These are phyloP conservation scores for Nicotiana paniculata DNA, from an alignment of 257 asterid species.

Conservation along the genomic window DNA sequence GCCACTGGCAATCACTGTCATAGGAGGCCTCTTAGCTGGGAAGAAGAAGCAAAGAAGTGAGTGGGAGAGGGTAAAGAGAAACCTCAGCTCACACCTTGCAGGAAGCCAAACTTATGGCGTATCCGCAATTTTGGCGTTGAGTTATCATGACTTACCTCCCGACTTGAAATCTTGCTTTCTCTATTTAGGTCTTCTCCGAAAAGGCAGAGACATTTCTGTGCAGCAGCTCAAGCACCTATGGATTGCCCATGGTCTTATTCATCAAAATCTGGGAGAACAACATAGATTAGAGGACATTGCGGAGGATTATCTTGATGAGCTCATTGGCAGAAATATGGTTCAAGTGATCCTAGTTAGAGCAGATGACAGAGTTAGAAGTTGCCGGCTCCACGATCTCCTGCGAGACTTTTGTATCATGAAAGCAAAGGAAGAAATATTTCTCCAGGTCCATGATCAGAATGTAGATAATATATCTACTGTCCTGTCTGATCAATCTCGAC, in stretches of 20 bases:
- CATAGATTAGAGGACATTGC: slow-evolving; percentile 16
- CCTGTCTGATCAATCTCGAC: not conserved
- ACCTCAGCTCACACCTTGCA: not conserved
- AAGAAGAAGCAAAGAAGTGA: not conserved
- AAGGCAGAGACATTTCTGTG: slow-evolving; percentile 13
- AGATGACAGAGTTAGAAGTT: not conserved
- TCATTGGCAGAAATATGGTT: slow-evolving; percentile 15
- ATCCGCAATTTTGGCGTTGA: slow-evolving; percentile 6
- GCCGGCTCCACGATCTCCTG: slow-evolving; percentile 11
- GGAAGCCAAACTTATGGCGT: not conserved
- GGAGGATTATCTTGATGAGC: slow-evolving; percentile 19
- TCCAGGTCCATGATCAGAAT: slow-evolving; percentile 6
- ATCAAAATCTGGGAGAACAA: not conserved
- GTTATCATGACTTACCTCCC: slow-evolving; percentile 18
- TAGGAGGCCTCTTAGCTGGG: slow-evolving; percentile 13
- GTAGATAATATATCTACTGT: not conserved
- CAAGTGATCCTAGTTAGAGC: not conserved
- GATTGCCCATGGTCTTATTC: slow-evolving; percentile 27
- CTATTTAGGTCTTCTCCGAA: slow-evolving; percentile 11
- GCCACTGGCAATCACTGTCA: slow-evolving; percentile 18
- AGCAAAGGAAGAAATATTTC: slow-evolving; percentile 16
- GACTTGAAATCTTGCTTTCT: slow-evolving; percentile 20
- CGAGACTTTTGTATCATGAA: slow-evolving; percentile 5
- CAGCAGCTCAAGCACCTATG: slow-evolving; percentile 18
- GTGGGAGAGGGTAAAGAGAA: slow-evolving; percentile 20